Conservation (phyloP, 164 flowering plant species). For the Paratinospora sagittata region DNA sequence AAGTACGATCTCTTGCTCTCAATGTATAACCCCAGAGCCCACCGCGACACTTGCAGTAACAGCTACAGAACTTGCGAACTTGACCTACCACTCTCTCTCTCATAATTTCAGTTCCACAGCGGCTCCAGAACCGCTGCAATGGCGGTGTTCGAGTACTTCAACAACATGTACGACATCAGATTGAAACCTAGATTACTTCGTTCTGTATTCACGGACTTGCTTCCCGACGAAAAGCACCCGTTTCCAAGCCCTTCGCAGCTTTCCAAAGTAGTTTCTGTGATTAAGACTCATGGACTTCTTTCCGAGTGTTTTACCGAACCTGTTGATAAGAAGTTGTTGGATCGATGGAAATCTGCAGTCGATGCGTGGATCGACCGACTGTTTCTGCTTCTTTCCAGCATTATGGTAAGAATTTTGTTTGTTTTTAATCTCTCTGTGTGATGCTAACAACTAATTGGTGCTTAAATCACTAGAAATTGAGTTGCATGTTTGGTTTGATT, state of each 20-base stretch:
- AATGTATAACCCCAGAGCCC: too few relatives aligned
- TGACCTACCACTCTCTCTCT: too few relatives aligned
- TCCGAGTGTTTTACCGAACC: conserved; percentile 36
- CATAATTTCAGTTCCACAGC: too few relatives aligned
- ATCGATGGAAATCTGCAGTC: conserved; percentile 55
- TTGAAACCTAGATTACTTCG: conserved; percentile 60
- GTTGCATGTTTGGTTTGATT: too few relatives aligned
- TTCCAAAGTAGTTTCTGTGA: conserved; percentile 31
- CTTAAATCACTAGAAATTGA: too few relatives aligned
- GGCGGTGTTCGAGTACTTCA: conserved; percentile 20
- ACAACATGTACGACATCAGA: conserved; percentile 43
- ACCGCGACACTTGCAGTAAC: too few relatives aligned
- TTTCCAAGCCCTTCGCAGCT: conserved; percentile 33
- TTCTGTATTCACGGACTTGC: conserved; percentile 31
- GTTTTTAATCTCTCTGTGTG: not conserved
- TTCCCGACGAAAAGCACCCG: conserved; percentile 57
- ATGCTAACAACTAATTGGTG: not conserved
- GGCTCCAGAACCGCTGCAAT: conserved; percentile 4
- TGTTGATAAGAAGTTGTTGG: conserved; percentile 25
- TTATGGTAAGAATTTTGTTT: conserved; percentile 30
- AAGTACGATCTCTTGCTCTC: too few relatives aligned
- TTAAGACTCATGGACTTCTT: conserved; percentile 51
- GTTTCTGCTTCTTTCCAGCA: conserved; percentile 40
- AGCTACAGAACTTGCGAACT: too few relatives aligned
- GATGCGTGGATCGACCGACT: conserved; percentile 59